phyloP scores from a whole-genome alignment of 495 filamentous ascomycete species.

The Achaetomiella virescens region DNA sequence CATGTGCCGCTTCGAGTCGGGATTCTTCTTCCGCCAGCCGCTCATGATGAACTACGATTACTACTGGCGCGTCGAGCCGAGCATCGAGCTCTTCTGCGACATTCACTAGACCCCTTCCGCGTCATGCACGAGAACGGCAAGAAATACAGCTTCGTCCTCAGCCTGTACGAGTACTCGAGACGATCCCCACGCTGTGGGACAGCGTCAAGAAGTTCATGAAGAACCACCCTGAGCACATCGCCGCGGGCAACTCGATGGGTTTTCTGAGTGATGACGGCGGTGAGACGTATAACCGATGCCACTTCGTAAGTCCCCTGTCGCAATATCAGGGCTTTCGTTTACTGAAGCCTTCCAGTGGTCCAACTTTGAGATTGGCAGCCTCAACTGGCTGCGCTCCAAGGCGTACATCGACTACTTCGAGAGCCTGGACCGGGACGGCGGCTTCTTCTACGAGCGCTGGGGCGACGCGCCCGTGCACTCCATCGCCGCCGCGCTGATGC shows the following conservation, averaged over 20 bases:
- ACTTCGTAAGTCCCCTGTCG: constrained; percentile 65
- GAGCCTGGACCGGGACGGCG: constrained; percentile 70
- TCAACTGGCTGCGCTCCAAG: constrained; percentile 76
- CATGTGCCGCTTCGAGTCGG: constrained; percentile 91
- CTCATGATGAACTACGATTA: constrained; percentile 81
- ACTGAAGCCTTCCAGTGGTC: constrained; percentile 59
- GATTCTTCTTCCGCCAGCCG: constrained; percentile 85
- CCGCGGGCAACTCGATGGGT: constrained; percentile 74
- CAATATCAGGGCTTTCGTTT: background rate
- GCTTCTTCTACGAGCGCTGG: constrained; percentile 93
- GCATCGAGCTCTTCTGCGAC: constrained; percentile 83
- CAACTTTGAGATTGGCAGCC: constrained; percentile 83
- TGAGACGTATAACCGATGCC: constrained; percentile 88
- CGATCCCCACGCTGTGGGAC: constrained; percentile 93
- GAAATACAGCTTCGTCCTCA: constrained; percentile 85
- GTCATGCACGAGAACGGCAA: constrained; percentile 84
- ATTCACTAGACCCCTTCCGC: constrained; percentile 78
- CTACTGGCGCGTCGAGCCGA: constrained; percentile 91
- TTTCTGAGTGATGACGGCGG: constrained; percentile 90
- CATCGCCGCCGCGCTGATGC: constrained; percentile 80
- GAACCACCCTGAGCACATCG: constrained; percentile 80
- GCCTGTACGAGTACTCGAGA: constrained; percentile 93
- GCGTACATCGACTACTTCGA: constrained; percentile 78
- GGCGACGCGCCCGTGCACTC: constrained; percentile 89
- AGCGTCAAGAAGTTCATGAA: constrained; percentile 87